phyloP scores from a whole-genome alignment of 164 flowering plant genomes.

The Chimonanthus praecox region DNA sequence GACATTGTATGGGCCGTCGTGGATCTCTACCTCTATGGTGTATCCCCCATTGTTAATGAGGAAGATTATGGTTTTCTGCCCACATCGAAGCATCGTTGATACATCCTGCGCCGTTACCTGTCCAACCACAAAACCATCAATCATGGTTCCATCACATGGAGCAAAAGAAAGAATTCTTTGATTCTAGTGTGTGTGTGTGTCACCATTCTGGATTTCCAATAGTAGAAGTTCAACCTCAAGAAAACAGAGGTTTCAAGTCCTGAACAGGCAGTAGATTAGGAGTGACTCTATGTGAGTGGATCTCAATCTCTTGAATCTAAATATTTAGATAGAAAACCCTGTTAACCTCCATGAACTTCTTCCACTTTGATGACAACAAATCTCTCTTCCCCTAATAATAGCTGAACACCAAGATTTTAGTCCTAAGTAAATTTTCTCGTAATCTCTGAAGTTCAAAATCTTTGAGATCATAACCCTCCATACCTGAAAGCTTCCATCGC shows the following conservation, averaged over 20 bases:
- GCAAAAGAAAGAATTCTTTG: background rate
- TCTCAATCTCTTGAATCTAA: background rate
- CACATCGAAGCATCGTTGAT: constrained; percentile 68
- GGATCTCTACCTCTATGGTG: constrained; percentile 72
- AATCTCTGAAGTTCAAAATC: too few species aligned
- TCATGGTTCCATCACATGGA: background rate
- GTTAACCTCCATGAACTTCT: background rate
- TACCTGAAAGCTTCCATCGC: constrained; percentile 95
- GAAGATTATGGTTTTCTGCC: constrained; percentile 63
- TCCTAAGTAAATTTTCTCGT: too few species aligned
- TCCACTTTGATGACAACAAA: background rate
- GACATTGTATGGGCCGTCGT: constrained; percentile 82
- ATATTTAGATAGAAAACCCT: background rate
- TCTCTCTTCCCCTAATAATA: too few species aligned
- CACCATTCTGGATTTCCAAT: too few species aligned
- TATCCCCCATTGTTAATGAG: constrained; percentile 86
- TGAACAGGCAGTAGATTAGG: too few species aligned
- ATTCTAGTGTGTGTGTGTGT: too few species aligned
- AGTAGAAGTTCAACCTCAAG: too few species aligned
- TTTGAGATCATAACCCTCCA: background rate
- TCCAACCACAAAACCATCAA: background rate
- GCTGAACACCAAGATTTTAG: too few species aligned
- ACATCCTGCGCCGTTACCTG: constrained; percentile 81
- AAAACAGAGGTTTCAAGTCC: too few species aligned
- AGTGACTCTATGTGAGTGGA: too few species aligned